Evolutionary conservation across 805 yeast genomes (phyloP).

Genomic region (Wickerhamiella galacta): DNA sequence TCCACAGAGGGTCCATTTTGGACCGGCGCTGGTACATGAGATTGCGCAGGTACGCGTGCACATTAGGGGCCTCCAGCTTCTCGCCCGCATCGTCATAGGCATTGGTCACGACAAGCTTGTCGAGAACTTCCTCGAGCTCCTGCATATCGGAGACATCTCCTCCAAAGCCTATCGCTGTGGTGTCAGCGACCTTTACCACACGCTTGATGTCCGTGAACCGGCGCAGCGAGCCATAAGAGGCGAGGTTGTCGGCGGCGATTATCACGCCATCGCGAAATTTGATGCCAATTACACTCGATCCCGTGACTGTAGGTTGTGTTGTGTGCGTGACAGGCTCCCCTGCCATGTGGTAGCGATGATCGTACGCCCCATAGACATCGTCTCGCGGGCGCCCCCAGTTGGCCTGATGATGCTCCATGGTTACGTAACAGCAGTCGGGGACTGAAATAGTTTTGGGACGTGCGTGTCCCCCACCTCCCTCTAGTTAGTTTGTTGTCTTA

Average conservation of each 20-base stretch:
- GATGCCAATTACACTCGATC: slow-evolving; percentile 85
- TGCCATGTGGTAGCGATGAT: slow-evolving; percentile 34
- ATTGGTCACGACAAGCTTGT: slow-evolving; percentile 64
- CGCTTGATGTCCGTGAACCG: slow-evolving; percentile 78
- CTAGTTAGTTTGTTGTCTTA: no score
- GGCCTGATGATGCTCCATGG: slow-evolving; percentile 89
- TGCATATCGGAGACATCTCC: slow-evolving; percentile 95
- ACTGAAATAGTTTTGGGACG: no score
- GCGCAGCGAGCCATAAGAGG: slow-evolving; percentile 84
- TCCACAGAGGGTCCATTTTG: slow-evolving; percentile 95
- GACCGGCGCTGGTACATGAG: slow-evolving; percentile 76
- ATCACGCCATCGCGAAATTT: slow-evolving; percentile 82
- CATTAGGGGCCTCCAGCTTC: slow-evolving; percentile 63
- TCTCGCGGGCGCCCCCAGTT: slow-evolving; percentile 92
- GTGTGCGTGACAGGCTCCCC: slow-evolving; percentile 71
- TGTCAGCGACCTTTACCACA: slow-evolving; percentile 63
- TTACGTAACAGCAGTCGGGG: no score
- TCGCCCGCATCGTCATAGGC: slow-evolving; percentile 58
- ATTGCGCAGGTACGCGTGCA: slow-evolving; percentile 73
- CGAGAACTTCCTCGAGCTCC: slow-evolving; percentile 54
- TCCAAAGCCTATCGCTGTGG: slow-evolving; percentile 79
- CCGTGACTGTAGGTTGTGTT: slow-evolving; percentile 89
- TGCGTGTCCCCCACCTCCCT: no score
- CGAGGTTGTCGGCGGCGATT: slow-evolving; percentile 84
- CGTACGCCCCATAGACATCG: slow-evolving; percentile 67